Evolutionary conservation across 148 eudicot species (phyloP).

Genomic region (Nepenthes gracilis): DNA sequence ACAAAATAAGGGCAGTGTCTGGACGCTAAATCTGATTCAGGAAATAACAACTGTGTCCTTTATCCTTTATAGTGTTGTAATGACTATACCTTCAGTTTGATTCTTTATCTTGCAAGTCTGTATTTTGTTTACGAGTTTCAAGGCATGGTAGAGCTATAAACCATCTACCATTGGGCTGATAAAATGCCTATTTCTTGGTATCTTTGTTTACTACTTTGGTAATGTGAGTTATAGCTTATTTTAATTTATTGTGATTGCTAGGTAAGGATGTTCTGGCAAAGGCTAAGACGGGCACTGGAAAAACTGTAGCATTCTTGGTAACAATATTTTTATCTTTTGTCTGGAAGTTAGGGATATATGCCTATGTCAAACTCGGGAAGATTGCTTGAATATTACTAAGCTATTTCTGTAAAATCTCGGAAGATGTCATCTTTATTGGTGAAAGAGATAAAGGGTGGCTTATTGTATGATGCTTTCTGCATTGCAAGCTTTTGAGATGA

Average conservation of each 20-base stretch:
- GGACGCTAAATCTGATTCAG: too few species aligned
- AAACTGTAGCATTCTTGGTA: constrained; percentile 99
- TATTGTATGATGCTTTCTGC: not conserved
- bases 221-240: constrained; percentile 3
- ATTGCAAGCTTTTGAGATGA: not conserved
- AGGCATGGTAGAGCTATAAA: too few species aligned
- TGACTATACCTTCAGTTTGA: too few species aligned
- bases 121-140: too few species aligned
- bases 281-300: constrained; percentile 98
- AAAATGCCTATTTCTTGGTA: not conserved
- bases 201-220: not conserved
- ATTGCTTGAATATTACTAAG: not conserved
- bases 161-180: not conserved
- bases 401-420: not conserved
- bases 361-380: not conserved
- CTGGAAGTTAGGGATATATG: not conserved
- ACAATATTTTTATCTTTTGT: constrained; percentile 6
- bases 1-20: too few species aligned
- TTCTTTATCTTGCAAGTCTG: too few species aligned
- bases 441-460: not conserved
- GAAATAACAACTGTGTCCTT: too few species aligned
- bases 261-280: constrained; percentile 99
- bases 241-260: constrained; percentile 9
- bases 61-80: too few species aligned
- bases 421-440: not conserved